Conservation (phyloP, 148 eudicot species). For the Rhododendron molle region DNA sequence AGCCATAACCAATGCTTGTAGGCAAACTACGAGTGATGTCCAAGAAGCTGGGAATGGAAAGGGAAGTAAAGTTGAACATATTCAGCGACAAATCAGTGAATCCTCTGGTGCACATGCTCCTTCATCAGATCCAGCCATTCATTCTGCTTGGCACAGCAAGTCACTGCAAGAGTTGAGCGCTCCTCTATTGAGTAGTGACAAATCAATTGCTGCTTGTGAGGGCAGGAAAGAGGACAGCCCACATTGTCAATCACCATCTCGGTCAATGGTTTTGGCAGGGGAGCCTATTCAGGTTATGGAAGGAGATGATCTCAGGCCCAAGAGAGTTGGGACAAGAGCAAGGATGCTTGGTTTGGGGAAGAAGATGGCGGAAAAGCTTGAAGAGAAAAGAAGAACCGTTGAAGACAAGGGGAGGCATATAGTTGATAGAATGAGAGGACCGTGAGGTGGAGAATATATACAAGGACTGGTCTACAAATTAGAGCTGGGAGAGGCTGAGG, state of each 20-base stretch:
- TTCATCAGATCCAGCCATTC: constrained; percentile 22
- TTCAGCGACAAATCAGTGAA: constrained; percentile 16
- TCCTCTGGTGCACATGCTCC: constrained; percentile 12
- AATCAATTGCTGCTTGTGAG: constrained; percentile 6
- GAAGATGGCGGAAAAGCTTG: constrained; percentile 84
- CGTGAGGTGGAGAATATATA: not conserved
- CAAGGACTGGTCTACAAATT: not conserved
- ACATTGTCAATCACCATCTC: constrained; percentile 28
- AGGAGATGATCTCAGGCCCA: constrained; percentile 55
- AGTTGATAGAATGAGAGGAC: constrained; percentile 74
- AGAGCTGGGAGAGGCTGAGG: not conserved
- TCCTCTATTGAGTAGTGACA: constrained; percentile 36
- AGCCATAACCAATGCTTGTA: constrained; percentile 8
- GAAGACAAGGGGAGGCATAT: constrained; percentile 76
- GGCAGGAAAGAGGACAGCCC: constrained; percentile 22
- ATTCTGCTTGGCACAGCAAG: constrained; percentile 19
- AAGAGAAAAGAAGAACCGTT: constrained; percentile 68
- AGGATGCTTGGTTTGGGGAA: constrained; percentile 78
- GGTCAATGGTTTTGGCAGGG: constrained; percentile 39
- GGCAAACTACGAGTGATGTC: constrained; percentile 2
- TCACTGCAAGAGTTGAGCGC: constrained; percentile 23
- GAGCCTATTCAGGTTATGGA: constrained; percentile 23
- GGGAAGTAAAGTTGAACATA: constrained; percentile 25
- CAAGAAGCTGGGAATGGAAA: constrained; percentile 32
- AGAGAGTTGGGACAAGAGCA: constrained; percentile 58